Conservation (phyloP, 352 stramenopile species). For the Phytophthora europaea region DNA sequence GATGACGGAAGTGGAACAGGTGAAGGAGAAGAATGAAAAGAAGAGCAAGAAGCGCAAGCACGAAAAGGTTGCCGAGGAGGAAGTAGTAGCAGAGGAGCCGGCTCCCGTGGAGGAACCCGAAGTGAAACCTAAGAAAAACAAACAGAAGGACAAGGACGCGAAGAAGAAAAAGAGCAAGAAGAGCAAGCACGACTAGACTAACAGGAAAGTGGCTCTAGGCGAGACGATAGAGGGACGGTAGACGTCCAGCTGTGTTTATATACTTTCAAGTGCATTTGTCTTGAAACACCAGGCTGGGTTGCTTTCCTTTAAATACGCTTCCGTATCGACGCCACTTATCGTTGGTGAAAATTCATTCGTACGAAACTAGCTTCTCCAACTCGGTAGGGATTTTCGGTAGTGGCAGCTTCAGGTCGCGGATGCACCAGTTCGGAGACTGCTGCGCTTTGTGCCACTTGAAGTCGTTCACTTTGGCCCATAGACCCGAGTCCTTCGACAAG, state of each 20-base stretch:
- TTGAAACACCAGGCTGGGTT: not conserved
- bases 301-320: constrained; percentile 33
- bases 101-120: constrained; percentile 8
- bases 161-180: constrained; percentile 68
- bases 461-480: constrained; percentile 93
- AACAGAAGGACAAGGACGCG: constrained; percentile 43
- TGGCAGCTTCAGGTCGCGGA: constrained; percentile 62
- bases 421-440: constrained; percentile 88
- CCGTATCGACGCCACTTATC: not conserved
- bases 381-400: constrained; percentile 47
- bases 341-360: constrained; percentile 35
- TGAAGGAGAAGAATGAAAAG: constrained; percentile 45
- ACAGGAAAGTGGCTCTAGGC: constrained; percentile 12
- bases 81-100: constrained; percentile 38
- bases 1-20: constrained; percentile 23
- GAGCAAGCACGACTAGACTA: constrained; percentile 61
- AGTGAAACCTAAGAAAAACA: constrained; percentile 43
- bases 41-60: constrained; percentile 50
- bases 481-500: constrained; percentile 60
- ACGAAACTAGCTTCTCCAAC: constrained; percentile 49
- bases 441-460: constrained; percentile 93
- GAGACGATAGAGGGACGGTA: constrained; percentile 34
- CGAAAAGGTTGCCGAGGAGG: constrained; percentile 28
- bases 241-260: constrained; percentile 42
- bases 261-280: constrained; percentile 33